Percentiles rank a stretch among this genome's conserved stretches.
phyloP scores from a whole-genome alignment of 2,329 filamentous ascomycete genomes.

The Colletotrichum trifolii region DNA sequence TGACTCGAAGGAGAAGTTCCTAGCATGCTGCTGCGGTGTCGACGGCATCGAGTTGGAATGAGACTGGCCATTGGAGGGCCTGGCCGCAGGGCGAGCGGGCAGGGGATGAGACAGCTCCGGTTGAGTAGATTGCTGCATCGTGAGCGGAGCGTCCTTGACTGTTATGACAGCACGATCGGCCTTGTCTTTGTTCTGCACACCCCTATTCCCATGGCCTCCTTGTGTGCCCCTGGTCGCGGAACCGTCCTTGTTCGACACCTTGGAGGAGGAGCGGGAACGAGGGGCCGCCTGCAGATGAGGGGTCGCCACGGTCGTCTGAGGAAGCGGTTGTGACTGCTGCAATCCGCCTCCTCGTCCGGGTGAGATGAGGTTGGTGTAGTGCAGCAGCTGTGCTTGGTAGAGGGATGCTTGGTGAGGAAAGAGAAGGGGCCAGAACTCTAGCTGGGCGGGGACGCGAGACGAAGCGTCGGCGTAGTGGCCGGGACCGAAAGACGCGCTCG shows the following conservation, averaged over 20 bases:
- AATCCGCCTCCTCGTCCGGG: conserved; percentile 66
- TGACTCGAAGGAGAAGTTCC: conserved; percentile 84
- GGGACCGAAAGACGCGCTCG: conserved; percentile 41
- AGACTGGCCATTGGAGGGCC: conserved; percentile 44
- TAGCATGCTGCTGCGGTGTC: conserved; percentile 89
- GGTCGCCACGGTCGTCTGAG: conserved; percentile 59
- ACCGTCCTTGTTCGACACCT: conserved; percentile 67
- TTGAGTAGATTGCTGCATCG: conserved; percentile 61
- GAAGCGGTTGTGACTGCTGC: conserved; percentile 63
- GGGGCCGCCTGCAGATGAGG: conserved; percentile 67
- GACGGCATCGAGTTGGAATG: conserved; percentile 93
- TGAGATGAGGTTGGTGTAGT: conserved; percentile 74
- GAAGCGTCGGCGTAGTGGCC: conserved; percentile 37
- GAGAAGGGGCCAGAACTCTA: conserved; percentile 68
- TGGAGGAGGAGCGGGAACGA: conserved; percentile 69
- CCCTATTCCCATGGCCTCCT: conserved; percentile 74
- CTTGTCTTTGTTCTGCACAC: conserved; percentile 66
- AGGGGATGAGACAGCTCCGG: conserved; percentile 43
- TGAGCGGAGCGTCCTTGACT: conserved; percentile 63
- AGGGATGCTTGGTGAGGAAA: conserved; percentile 68
- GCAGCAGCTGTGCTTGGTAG: conserved; percentile 71
- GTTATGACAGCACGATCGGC: conserved; percentile 71
- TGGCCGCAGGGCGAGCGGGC: conserved; percentile 39
- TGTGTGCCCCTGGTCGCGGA: conserved; percentile 57
- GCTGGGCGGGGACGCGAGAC: conserved; percentile 48